Evolutionary conservation across 371 early-diverging fungal genomes (phyloP).

Genomic region (Globomyces sp.): DNA sequence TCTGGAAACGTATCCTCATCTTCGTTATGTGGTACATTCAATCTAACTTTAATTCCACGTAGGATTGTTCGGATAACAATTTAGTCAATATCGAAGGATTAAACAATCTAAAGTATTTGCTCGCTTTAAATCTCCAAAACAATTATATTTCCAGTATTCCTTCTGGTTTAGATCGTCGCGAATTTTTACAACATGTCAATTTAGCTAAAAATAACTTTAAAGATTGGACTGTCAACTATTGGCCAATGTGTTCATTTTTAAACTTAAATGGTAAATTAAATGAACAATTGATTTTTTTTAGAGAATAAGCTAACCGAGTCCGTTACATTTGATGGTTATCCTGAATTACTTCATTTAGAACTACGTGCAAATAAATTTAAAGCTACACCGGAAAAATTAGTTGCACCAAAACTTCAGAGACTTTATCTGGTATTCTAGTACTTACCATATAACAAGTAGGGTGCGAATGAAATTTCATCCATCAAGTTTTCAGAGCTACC

Average conservation of each 20-base stretch:
- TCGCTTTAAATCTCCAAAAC: constrained; percentile 38
- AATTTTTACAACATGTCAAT: constrained; percentile 50
- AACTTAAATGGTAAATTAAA: constrained; percentile 43
- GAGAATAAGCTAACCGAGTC: constrained; percentile 21
- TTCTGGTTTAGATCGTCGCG: constrained; percentile 34
- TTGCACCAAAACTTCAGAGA: constrained; percentile 40
- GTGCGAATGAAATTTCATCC: constrained; percentile 31
- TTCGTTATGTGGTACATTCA: constrained; percentile 39
- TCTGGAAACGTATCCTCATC: constrained; percentile 42
- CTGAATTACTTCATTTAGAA: constrained; percentile 43
- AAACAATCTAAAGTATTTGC: constrained; percentile 39
- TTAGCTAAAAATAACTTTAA: constrained; percentile 30
- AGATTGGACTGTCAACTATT: constrained; percentile 21
- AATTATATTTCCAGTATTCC: constrained; percentile 39
- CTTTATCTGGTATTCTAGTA: constrained; percentile 36
- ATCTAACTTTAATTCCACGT: not conserved
- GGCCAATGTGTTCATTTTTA: constrained; percentile 43
- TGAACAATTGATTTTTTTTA: not conserved
- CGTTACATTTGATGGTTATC: constrained; percentile 38
- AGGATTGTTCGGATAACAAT: constrained; percentile 42
- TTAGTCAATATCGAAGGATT: constrained; percentile 35
- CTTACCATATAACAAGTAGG: constrained; percentile 21
- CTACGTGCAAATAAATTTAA: constrained; percentile 37
- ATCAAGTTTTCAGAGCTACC: constrained; percentile 39
- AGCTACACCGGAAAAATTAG: constrained; percentile 25